phyloP scores from a whole-genome alignment of 495 filamentous ascomycete genomes.

The Penicillium roqueforti region DNA sequence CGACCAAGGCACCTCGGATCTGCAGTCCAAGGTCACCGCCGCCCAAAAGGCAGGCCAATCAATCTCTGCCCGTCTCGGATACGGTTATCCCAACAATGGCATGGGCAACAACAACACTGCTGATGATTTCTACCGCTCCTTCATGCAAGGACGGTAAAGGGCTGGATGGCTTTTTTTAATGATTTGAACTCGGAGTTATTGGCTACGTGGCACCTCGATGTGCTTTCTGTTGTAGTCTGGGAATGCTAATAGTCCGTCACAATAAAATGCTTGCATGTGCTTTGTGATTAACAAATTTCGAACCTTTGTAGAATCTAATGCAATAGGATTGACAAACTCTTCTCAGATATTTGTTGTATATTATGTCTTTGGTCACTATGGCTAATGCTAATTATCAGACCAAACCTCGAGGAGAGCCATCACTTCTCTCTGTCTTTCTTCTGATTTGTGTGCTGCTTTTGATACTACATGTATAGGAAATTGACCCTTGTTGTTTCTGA shows the following conservation, averaged over 20 bases:
- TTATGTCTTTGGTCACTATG: not conserved
- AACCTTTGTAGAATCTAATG: not conserved
- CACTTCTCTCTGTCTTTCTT: not conserved
- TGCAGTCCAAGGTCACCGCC: slow-evolving; percentile 71
- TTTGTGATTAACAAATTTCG: not conserved
- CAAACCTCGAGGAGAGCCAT: not conserved
- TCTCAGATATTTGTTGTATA: not conserved
- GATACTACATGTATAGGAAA: not conserved
- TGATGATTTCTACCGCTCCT: slow-evolving; percentile 80
- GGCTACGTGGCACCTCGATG: slow-evolving; percentile 12
- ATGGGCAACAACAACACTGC: slow-evolving; percentile 57
- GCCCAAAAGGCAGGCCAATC: slow-evolving; percentile 72
- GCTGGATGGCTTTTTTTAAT: slow-evolving; percentile 14
- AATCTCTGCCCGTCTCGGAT: slow-evolving; percentile 62
- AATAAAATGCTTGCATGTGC: slow-evolving; percentile 8
- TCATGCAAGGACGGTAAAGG: slow-evolving; percentile 57
- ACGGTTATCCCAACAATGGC: slow-evolving; percentile 51
- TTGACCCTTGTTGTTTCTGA: not conserved
- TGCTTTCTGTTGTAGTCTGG: slow-evolving; percentile 12
- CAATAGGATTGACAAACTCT: not conserved
- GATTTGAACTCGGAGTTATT: slow-evolving; percentile 15
- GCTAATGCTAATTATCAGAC: not conserved
- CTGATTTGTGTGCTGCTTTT: not conserved
- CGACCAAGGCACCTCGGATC: slow-evolving; percentile 73
- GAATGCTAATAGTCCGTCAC: slow-evolving; percentile 9